These are phyloP conservation scores for Diaporthe destruens DNA, from an alignment of 2,329 filamentous ascomycete genomes.

Conservation along the genomic window DNA sequence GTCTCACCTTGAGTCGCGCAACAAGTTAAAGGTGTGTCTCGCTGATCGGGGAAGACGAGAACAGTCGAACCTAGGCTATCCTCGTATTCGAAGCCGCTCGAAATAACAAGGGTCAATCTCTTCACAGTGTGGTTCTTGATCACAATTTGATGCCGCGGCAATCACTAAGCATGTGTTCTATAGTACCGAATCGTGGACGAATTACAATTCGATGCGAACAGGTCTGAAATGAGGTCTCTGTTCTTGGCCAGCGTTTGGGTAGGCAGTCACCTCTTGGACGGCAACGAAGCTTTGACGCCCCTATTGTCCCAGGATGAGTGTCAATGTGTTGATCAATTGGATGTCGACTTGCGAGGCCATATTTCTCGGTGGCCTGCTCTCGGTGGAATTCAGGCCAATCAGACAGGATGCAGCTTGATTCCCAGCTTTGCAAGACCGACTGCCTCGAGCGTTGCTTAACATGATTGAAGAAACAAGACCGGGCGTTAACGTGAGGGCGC, in stretches of 20 bases:
- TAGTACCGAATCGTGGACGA: neutral
- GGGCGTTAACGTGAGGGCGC: constrained; percentile 26
- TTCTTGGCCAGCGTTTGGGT: constrained; percentile 2
- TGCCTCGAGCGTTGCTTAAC: neutral
- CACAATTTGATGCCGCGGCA: constrained; percentile 18
- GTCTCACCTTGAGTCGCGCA: constrained; percentile 26
- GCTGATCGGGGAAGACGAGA: constrained; percentile 10
- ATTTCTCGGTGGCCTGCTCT: neutral
- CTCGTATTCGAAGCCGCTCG: constrained; percentile 27
- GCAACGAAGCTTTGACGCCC: constrained; percentile 13
- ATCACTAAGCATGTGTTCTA: constrained; percentile 1
- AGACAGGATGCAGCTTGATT: neutral
- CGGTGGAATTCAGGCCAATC: constrained; percentile 5
- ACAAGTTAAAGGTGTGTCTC: constrained; percentile 3
- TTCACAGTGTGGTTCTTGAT: neutral
- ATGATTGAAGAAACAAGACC: neutral
- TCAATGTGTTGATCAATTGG: constrained; percentile 21
- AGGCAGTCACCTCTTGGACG: neutral
- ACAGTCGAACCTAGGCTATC: neutral
- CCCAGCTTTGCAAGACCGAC: neutral
- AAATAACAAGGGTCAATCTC: constrained; percentile 9
- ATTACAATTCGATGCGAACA: constrained; percentile 19
- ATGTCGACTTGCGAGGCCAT: neutral
- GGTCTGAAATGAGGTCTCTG: constrained; percentile 12
- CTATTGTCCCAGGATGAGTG: constrained; percentile 23